phyloP scores from a whole-genome alignment of 116 monocot species.

The Cymodocea nodosa region DNA sequence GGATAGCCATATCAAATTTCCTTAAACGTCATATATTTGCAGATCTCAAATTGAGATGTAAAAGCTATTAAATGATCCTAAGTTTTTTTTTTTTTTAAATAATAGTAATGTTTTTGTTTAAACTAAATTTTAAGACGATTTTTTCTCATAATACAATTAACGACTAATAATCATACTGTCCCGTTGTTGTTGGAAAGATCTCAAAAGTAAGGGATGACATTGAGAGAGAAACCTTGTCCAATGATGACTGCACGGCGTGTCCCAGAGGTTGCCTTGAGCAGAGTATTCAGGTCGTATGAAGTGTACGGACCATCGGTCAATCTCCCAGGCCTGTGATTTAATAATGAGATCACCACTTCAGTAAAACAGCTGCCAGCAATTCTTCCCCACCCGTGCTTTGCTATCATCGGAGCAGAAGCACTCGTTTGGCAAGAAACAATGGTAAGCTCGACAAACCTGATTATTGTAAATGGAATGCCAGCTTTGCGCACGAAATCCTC shows the following conservation, averaged over 20 bases:
- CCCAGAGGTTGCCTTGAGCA: slow-evolving; percentile 89
- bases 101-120: neutral
- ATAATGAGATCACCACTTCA: neutral
- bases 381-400: neutral
- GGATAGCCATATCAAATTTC: neutral
- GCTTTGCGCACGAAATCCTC: slow-evolving; percentile 74
- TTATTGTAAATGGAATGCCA: slow-evolving; percentile 84
- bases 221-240: slow-evolving; percentile 44
- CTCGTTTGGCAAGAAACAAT: neutral
- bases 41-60: too few species aligned
- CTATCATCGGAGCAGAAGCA: neutral
- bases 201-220: neutral
- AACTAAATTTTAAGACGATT: neutral
- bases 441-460: slow-evolving; percentile 35
- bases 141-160: too few species aligned
- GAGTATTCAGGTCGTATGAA: slow-evolving; percentile 94
- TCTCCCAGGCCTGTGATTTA: slow-evolving; percentile 56
- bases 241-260: slow-evolving; percentile 76
- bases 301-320: slow-evolving; percentile 97
- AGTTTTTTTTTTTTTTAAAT: too few species aligned
- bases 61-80: neutral
- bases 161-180: too few species aligned
- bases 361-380: neutral
- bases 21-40: too few species aligned
- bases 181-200: too few species aligned